Evolutionary conservation across 2,329 filamentous ascomycete genomes (phyloP).

Genomic region (Ceratocystis destructans): DNA sequence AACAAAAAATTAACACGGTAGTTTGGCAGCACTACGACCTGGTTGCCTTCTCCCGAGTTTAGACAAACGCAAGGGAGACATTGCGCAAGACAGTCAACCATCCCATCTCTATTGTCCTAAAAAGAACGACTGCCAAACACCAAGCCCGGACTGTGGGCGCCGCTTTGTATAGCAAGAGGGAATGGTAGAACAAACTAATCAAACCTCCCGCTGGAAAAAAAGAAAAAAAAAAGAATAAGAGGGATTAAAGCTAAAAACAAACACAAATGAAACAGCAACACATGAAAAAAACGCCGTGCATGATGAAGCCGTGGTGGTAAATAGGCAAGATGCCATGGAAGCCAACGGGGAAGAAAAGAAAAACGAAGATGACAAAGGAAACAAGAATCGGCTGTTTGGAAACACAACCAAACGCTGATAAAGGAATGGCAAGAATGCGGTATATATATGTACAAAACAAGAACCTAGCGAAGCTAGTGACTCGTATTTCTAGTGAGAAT

Average conservation of each 20-base stretch:
- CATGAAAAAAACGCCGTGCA: background rate
- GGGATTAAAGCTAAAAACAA: background rate
- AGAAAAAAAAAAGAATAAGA: background rate
- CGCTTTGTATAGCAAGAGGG: background rate
- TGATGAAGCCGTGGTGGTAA: background rate
- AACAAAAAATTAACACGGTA: constrained; percentile 1
- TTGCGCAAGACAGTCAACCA: background rate
- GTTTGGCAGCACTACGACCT: background rate
- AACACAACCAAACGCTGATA: background rate
- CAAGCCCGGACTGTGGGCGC: constrained; percentile 7
- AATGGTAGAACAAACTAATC: background rate
- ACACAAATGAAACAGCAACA: background rate
- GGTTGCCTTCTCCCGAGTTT: background rate
- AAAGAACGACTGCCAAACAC: background rate
- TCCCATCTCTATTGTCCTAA: background rate
- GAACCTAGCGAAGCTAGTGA: background rate
- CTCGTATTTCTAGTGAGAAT: background rate
- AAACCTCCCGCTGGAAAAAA: background rate
- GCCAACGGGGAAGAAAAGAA: constrained; percentile 1
- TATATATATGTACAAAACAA: constrained; percentile 3
- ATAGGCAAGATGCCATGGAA: background rate
- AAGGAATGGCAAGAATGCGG: background rate
- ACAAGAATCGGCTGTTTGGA: background rate
- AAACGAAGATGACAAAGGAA: background rate
- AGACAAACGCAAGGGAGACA: background rate